Evolutionary conservation across 257 asterid species (phyloP), one percentile per base, ranked within the genome.

Genomic region (Scutellaria galericulata): DNA sequence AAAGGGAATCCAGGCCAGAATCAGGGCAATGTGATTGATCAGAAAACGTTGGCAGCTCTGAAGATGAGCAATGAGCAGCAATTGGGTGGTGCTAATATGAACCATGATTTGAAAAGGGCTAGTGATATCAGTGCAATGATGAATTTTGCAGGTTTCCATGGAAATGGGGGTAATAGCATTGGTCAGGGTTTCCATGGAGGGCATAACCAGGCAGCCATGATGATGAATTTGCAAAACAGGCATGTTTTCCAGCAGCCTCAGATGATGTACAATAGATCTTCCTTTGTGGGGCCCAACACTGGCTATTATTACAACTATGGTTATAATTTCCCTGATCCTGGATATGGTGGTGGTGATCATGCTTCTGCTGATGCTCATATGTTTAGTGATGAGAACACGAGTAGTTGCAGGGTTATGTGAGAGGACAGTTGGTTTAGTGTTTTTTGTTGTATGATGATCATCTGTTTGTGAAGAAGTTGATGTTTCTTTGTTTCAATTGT

Each of bases 81-180:
- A 22, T 60, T 77, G 18, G 68, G 68, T 11, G 77, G 58, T 39
- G 79, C 41, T 37, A 79, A 68, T 15, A 15, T 11, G 41, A 71
- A 12, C n/a, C 39, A 3, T 9, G 61, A 57, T 20, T 52, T 52
- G 39, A 53, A 2, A 9, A 6, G 31, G 69, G 68, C 37, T 9
- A 85, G 82, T 50, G 93, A 86, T 72, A 73, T 89, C 7, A 91
- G 60, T 64, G 9, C 85, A 3, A 78, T 86, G 90, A 92, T 88
- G 93, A 87, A 86, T 81, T 86, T 85, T 74, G 97, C 95, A 64
- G 92, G 96, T 10, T 87, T 89, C 50, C 82, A 87, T 60, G 96
- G 90, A 1, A 81, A 79, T 31, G 85, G 80, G 0, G 83, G 45
- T 11, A 35, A 1, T 20, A 82, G 63, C 31, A 66, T 50, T 22